A percentile compares a stretch with the other conserved stretches of the same genome.
Evolutionary conservation across 176 grass and related monocot species (phyloP).

Genomic region (Secale cereale): DNA sequence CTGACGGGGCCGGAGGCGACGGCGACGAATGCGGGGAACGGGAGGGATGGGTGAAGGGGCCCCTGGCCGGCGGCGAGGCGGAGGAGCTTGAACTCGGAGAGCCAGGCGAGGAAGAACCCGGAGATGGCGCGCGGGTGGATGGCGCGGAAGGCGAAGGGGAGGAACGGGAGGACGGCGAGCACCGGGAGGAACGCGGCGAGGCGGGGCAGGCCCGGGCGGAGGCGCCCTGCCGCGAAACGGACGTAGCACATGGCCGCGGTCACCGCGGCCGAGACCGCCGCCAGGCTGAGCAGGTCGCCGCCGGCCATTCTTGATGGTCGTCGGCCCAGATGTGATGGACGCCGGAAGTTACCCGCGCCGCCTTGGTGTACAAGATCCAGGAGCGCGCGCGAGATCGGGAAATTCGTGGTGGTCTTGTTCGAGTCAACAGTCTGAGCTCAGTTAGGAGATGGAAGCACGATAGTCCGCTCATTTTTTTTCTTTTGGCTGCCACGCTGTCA

Average conservation of each 20-base stretch:
- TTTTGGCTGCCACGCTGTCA: background rate
- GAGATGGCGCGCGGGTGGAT: conserved; percentile 52
- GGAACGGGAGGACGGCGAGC: conserved; percentile 36
- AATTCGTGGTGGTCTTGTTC: background rate
- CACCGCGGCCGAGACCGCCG: conserved; percentile 2
- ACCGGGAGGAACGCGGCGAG: conserved; percentile 47
- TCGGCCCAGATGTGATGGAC: background rate
- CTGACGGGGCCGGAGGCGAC: conserved; percentile 45
- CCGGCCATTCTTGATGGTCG: background rate
- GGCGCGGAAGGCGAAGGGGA: conserved; percentile 51
- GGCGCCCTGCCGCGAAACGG: conserved; percentile 29
- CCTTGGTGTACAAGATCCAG: background rate
- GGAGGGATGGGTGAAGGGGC: conserved; percentile 47
- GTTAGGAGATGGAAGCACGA: background rate
- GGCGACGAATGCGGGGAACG: conserved; percentile 35
- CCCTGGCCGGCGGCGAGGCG: conserved; percentile 46
- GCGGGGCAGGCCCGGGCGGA: conserved; percentile 41
- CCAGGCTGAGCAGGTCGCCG: conserved; percentile 37
- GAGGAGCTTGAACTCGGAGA: conserved; percentile 61
- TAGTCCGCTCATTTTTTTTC: too few species aligned
- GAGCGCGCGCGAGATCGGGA: background rate
- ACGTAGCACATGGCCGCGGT: conserved; percentile 43
- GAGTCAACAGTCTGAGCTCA: background rate
- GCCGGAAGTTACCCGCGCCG: background rate
- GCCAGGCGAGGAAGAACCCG: conserved; percentile 66